Conservation (phyloP, 176 grass and related monocot genomes). For the Pharus latifolius region DNA sequence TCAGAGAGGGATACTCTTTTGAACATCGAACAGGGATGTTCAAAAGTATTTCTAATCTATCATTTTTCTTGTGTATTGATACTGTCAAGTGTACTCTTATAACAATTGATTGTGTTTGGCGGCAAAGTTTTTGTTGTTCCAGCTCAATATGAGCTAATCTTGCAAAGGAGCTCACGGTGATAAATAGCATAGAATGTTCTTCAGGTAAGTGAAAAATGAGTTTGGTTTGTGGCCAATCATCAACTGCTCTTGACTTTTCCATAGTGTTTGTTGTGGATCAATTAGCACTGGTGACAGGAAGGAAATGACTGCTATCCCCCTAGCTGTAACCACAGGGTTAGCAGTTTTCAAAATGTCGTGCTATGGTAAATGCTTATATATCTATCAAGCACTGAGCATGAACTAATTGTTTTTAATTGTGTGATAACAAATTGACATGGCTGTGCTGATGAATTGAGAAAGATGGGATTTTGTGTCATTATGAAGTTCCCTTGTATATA, state of each 20-base stretch:
- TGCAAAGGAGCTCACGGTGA: not conserved
- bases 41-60: too few species aligned
- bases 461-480: not conserved
- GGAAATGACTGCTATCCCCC: too few species aligned
- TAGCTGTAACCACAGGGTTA: too few species aligned
- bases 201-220: not conserved
- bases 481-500: not conserved
- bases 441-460: not conserved
- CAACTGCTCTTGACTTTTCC: not conserved
- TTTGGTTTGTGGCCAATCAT: not conserved
- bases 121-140: not conserved
- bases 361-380: not conserved
- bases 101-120: not conserved
- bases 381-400: too few species aligned
- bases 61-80: too few species aligned
- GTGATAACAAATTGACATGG: not conserved
- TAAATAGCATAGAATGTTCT: not conserved
- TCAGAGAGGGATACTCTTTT: too few species aligned
- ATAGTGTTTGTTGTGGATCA: not conserved
- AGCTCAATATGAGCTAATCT: too few species aligned
- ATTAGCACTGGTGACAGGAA: too few species aligned
- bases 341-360: not conserved
- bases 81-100: not conserved
- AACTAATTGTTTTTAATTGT: not conserved
- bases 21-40: too few species aligned